A percentile compares a stretch with the other conserved stretches of the same genome.
Conservation (phyloP, 768 basidiomycete genomes). For the Boletus sp. region DNA sequence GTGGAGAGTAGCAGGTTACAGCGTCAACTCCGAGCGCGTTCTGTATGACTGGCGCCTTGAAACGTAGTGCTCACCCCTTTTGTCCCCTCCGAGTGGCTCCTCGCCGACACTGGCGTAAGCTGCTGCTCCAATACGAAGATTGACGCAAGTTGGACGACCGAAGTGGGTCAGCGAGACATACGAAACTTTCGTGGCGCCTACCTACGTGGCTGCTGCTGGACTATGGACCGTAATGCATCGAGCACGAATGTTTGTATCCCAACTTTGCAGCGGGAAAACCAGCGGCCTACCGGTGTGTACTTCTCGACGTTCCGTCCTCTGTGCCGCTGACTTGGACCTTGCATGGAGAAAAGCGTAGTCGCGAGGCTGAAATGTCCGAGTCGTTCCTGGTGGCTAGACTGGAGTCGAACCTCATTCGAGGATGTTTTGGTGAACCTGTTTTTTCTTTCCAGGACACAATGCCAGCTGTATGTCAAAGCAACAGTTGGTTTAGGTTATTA, state of each 20-base stretch:
- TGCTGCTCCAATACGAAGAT: not conserved
- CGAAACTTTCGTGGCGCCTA: too few species aligned
- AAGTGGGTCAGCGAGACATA: not conserved
- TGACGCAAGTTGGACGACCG: not conserved
- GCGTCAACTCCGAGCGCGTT: not conserved
- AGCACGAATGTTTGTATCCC: not conserved
- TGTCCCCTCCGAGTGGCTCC: not conserved
- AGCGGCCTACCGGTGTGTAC: not conserved
- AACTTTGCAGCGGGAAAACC: not conserved
- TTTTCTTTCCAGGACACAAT: too few species aligned
- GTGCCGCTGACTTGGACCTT: not conserved
- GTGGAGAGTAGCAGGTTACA: not conserved
- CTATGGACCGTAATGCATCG: not conserved
- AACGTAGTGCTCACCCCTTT: not conserved
- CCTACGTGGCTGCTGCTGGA: not conserved
- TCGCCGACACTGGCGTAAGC: not conserved
- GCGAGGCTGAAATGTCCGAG: too few species aligned
- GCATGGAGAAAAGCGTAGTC: not conserved
- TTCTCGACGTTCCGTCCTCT: not conserved
- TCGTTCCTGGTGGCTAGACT: not conserved
- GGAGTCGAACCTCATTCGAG: not conserved
- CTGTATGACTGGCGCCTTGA: conserved; percentile 1
- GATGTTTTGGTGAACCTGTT: not conserved
- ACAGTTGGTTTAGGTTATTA: too few species aligned
- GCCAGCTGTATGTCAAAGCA: too few species aligned